Base-by-base conservation (phyloP, 208 protist genomes). In the Crithidia sp. region DNA sequence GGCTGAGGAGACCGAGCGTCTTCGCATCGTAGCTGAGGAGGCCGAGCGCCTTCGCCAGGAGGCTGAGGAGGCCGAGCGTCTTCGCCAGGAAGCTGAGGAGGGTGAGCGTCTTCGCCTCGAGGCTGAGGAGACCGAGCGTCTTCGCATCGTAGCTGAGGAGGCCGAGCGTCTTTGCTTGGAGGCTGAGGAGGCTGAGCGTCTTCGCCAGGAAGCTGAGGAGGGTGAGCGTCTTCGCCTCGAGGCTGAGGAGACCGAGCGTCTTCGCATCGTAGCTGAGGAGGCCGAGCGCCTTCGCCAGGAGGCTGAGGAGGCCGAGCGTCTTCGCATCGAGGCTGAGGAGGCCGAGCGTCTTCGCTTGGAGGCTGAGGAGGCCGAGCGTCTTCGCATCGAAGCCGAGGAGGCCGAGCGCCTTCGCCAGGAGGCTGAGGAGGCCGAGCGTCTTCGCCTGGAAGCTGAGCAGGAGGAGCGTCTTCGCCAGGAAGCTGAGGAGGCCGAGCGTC, bases 401-500 rank as follows among this genome's bases (percentile, higher is more conserved):
- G 52, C 52, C 52, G 52, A 56, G 52, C 52, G 52, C n/a, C 52
- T 56, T 56, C 52, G 52, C 16, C 7, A 5, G 0, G 52, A 56
- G 0, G 52, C 52, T 56, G 52, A 56, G 52, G 16, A 56, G 52
- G 28, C 52, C 6, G 54, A 58, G 54, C 54, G 54, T 7, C 14
- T 40, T 28, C 54, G 54, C 16, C 0, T 58, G 0, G 54, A 40
- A 0, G 54, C 54, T 40, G 54, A 58, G 54, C 5, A 58, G 19
- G 19, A 3, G 0, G 54, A 58, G 54, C 54, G 54, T 7, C 3
- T 40, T 28, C 54, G 54, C 16, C 14, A 50, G 45, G 67, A 40
- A 28, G 54, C 43, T 28, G 66, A 59, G 44, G 47, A 73, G 50
- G 67, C 67, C 0, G 67, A 73, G 41, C 67, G 67, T 40, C 41